These are phyloP conservation scores for Candida orba DNA, from an alignment of 805 yeast species.

Conservation along the genomic window DNA sequence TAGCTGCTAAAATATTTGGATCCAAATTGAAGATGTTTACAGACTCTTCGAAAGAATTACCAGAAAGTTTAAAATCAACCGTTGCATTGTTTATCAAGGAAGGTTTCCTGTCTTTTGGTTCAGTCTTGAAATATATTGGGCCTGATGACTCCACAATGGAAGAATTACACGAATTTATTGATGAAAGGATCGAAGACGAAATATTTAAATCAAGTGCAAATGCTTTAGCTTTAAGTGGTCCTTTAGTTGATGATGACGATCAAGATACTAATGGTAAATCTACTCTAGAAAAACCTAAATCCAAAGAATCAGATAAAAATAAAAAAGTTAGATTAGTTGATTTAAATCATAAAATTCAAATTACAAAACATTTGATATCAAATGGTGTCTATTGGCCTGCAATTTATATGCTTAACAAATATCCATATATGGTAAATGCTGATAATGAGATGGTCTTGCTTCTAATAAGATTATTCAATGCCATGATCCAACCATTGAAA, in stretches of 20 bases:
- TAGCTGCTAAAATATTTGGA: slow-evolving; percentile 50
- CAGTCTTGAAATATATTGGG: slow-evolving; percentile 47
- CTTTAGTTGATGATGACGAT: slow-evolving; percentile 61
- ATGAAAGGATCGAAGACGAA: slow-evolving; percentile 43
- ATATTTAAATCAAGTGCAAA: slow-evolving; percentile 59
- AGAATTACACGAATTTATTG: slow-evolving; percentile 36
- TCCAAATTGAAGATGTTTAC: slow-evolving; percentile 31
- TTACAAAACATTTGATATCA: slow-evolving; percentile 46
- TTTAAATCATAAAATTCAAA: slow-evolving; percentile 33
- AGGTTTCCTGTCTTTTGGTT: slow-evolving; percentile 58
- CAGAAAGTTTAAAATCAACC: slow-evolving; percentile 38
- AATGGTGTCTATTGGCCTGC: slow-evolving; percentile 61
- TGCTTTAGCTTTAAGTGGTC: slow-evolving; percentile 85
- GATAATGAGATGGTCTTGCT: slow-evolving; percentile 42
- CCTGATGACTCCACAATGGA: slow-evolving; percentile 46
- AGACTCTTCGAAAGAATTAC: slow-evolving; percentile 26
- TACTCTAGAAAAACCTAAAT: background rate
- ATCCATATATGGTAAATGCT: slow-evolving; percentile 53
- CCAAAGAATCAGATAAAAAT: background rate
- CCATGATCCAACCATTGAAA: slow-evolving; percentile 44
- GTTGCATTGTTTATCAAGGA: slow-evolving; percentile 55
- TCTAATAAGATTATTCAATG: slow-evolving; percentile 42
- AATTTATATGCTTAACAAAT: slow-evolving; percentile 46
- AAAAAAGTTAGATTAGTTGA: background rate
- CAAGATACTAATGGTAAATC: slow-evolving; percentile 26